Percentiles rank a stretch among this genome's conserved stretches.
phyloP scores from a whole-genome alignment of 208 protist genomes.

The Acanthamoeba lenticulata region DNA sequence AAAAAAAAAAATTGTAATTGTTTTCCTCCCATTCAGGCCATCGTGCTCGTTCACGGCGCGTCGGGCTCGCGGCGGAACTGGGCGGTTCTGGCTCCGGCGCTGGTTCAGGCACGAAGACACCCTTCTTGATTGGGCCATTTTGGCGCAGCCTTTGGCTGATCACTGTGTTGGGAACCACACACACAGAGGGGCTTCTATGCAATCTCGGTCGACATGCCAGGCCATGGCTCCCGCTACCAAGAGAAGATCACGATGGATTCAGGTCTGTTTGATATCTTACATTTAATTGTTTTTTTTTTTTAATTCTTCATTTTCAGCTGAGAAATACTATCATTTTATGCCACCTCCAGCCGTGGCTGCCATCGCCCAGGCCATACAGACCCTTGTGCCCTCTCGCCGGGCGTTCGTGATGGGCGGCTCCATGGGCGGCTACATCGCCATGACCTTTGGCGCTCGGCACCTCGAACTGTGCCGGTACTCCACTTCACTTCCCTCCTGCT shows the following conservation, averaged over 20 bases:
- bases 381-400: not conserved
- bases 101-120: not conserved
- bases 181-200: not conserved
- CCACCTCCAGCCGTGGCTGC: not conserved
- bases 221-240: not conserved
- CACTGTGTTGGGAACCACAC: not conserved
- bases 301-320: too few species aligned
- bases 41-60: not conserved
- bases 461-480: not conserved
- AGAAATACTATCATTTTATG: too few species aligned
- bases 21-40: not conserved
- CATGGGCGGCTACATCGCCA: constrained; percentile 10
- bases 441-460: not conserved
- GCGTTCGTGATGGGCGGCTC: constrained; percentile 36
- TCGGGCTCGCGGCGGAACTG: not conserved
- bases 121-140: not conserved
- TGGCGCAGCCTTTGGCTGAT: not conserved
- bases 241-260: constrained; percentile 40
- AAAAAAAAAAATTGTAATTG: not conserved
- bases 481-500: not conserved
- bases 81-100: not conserved
- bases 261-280: too few species aligned
- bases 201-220: not conserved
- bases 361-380: not conserved
- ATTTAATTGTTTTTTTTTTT: too few species aligned